Conservation (phyloP, 2,329 filamentous ascomycete genomes). For the Diaporthe humulicola region DNA sequence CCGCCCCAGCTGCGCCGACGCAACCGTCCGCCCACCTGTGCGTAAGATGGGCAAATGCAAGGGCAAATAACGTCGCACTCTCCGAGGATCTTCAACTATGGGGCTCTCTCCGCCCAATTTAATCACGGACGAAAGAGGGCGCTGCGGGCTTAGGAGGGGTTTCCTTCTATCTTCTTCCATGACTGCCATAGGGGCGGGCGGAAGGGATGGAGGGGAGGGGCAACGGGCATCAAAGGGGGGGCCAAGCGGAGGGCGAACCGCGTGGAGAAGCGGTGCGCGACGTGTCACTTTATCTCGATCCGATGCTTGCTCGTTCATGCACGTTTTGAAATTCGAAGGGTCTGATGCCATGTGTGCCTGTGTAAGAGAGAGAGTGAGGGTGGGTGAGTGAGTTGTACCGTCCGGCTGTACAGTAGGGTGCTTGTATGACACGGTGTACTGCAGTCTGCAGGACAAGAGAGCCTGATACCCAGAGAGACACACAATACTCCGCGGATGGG, state of each 20-base stretch:
- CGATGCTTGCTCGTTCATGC: constrained; percentile 14
- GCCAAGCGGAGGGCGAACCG: neutral
- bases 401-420: neutral
- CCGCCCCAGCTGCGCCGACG: neutral
- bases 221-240: neutral
- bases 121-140: neutral
- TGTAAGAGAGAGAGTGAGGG: neutral
- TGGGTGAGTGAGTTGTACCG: neutral
- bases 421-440: neutral
- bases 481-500: neutral
- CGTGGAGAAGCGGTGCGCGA: constrained; percentile 16
- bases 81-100: constrained; percentile 13
- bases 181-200: neutral
- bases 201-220: neutral
- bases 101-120: constrained; percentile 4
- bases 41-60: constrained; percentile 14
- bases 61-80: constrained; percentile 29
- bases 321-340: constrained; percentile 23
- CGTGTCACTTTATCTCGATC: constrained; percentile 30
- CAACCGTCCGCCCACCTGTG: neutral
- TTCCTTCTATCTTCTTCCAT: no score
- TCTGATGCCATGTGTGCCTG: neutral
- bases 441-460: no score
- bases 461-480: neutral
- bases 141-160: constrained; percentile 10